Evolutionary conservation across 2,329 filamentous ascomycete species (phyloP).

Genomic region (Arthrobotrys pseudoclavata): DNA sequence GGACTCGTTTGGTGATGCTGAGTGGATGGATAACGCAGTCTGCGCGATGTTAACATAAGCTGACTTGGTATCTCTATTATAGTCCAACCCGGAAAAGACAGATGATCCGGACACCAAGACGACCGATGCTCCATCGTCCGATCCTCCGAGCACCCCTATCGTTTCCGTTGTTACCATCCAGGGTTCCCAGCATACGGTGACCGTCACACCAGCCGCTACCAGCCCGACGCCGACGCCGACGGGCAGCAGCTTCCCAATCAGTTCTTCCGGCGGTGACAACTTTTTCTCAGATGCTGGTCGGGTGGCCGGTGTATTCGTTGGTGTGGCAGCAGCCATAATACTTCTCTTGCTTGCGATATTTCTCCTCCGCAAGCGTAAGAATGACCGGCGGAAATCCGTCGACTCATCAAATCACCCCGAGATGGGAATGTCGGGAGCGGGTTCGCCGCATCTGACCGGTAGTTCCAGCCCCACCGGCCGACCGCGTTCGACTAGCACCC

Average conservation of each 20-base stretch:
- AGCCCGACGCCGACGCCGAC: too few relatives aligned
- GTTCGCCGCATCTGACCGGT: slow-evolving; percentile 50
- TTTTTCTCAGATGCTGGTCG: slow-evolving; percentile 54
- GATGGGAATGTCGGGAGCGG: slow-evolving; percentile 57
- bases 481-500: slow-evolving; percentile 58
- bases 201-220: slow-evolving; percentile 36
- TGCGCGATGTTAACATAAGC: slow-evolving; percentile 4
- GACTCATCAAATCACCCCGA: slow-evolving; percentile 51
- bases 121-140: slow-evolving; percentile 3
- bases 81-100: slow-evolving; percentile 3
- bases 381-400: slow-evolving; percentile 50
- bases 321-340: slow-evolving; percentile 19
- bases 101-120: slow-evolving; percentile 5
- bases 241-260: slow-evolving; percentile 35
- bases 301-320: slow-evolving; percentile 50
- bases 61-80: slow-evolving; percentile 13
- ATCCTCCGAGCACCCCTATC: slow-evolving; percentile 14
- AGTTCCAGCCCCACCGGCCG: slow-evolving; percentile 45
- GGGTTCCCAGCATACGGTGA: slow-evolving; percentile 42
- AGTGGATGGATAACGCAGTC: slow-evolving; percentile 39
- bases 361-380: slow-evolving; percentile 50
- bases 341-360: slow-evolving; percentile 30
- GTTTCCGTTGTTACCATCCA: slow-evolving; percentile 42
- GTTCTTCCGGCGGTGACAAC: slow-evolving; percentile 9
- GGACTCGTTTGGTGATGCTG: slow-evolving; percentile 27